phyloP scores from a whole-genome alignment of 2,329 filamentous ascomycete species.

The Exophiala mesophila region DNA sequence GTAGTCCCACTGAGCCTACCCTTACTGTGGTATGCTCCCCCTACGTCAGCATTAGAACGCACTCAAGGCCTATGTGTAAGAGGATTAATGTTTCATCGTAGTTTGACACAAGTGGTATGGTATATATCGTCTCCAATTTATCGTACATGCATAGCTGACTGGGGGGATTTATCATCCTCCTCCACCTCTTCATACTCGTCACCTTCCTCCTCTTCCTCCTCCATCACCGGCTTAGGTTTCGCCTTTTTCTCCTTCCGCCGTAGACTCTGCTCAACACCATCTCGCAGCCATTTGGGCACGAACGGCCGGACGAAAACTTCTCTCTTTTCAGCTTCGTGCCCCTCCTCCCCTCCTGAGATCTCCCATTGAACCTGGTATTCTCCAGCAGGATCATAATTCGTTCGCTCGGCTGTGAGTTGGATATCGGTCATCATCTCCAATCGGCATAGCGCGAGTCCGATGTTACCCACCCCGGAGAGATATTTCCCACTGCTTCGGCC shows the following conservation, averaged over 20 bases:
- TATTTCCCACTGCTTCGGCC: conserved; percentile 75
- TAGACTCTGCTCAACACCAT: conserved; percentile 29
- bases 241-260: conserved; percentile 20
- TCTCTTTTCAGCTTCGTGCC: conserved; percentile 30
- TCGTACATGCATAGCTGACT: too few relatives aligned
- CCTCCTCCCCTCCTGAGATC: conserved; percentile 39
- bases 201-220: conserved; percentile 19
- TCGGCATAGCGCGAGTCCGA: conserved; percentile 81
- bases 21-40: too few relatives aligned
- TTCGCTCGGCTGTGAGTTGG: conserved; percentile 62
- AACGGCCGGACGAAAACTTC: conserved; percentile 68
- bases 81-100: too few relatives aligned
- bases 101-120: too few relatives aligned
- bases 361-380: conserved; percentile 58
- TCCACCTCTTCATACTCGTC: conserved; percentile 23
- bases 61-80: too few relatives aligned
- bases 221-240: conserved; percentile 11
- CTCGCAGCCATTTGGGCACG: conserved; percentile 69
- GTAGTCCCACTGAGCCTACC: too few relatives aligned
- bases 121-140: too few relatives aligned
- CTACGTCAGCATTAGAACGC: too few relatives aligned
- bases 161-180: too few relatives aligned
- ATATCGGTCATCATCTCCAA: conserved; percentile 88
- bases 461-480: conserved; percentile 71
- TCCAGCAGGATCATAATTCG: conserved; percentile 54